Evolutionary conservation across 768 basidiomycete genomes (phyloP), one percentile per base, ranked within the genome.

Genomic region (Auriculariales sp.): DNA sequence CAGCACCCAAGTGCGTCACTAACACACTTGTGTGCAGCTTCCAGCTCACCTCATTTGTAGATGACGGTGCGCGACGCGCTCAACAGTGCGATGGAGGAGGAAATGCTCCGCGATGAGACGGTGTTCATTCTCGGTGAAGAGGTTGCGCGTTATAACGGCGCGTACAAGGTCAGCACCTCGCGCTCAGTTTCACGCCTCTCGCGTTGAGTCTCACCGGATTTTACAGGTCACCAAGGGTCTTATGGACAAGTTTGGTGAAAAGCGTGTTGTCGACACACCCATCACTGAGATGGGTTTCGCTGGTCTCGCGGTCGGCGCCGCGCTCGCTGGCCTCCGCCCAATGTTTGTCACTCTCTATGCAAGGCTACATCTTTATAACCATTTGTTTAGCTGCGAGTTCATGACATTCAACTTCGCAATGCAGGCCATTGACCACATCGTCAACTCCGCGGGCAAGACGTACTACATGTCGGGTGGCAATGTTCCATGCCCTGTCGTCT

Each of bases 401-500:
- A 98, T 97, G 94, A 98, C 94, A 14, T 98, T 94, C 75, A 98
- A 99, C 75, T 98, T 99, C 64, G 94, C 94, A 56, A 99, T 98
- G 94, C 66, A 71, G 64, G 93, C 95, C 52, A 98, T 99, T 65
- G 95, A 99, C 71, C 95, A 99, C 62, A 99, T 99, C 55, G 91
- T 99, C 68, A 99, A 99, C 77, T 98, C 95, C n/a, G 95, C 86
- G 50, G 95, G 90, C 53, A 99, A 98, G 74, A 99, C 95, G 3
- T 93, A 97, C 69, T 99, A 99, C 78, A 99, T 99, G 95, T 98
- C 95, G 32, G 95, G 95, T 52, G 95, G 95, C 55, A 97, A 92
- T 61, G 93, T 97, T 15, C 88, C 92, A 10, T 98, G 94, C 71
- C 92, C 95, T 22, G 88, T 99, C 54, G 94, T 97, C 49, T 99